These are phyloP conservation scores for Fusarium sp. DNA, from an alignment of 2,329 filamentous ascomycete species.

Conservation along the genomic window DNA sequence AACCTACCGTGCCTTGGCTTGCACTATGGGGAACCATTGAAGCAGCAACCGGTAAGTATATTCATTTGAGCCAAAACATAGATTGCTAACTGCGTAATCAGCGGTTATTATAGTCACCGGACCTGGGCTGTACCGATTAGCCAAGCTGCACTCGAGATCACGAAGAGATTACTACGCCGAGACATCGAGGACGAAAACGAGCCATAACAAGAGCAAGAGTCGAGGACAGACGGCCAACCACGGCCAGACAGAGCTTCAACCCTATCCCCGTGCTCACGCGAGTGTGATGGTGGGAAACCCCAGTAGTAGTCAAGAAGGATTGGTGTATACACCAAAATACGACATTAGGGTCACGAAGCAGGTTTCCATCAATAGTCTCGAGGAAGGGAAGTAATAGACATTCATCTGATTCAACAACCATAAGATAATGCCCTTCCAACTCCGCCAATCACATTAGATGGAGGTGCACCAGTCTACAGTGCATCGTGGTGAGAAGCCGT, in stretches of 20 bases:
- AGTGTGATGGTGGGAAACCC: not conserved
- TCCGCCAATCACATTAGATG: too few species aligned
- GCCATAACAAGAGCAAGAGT: not conserved
- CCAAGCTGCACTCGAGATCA: not conserved
- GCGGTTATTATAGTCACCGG: constrained; percentile 4
- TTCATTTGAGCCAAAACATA: too few species aligned
- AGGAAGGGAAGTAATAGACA: not conserved
- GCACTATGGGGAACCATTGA: constrained; percentile 1
- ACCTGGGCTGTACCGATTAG: not conserved
- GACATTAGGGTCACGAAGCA: constrained; percentile 2
- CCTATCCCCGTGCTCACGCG: not conserved
- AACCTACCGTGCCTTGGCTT: constrained; percentile 1
- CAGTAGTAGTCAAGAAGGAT: constrained; percentile 2
- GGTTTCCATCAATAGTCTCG: not conserved
- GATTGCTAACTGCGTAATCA: not conserved
- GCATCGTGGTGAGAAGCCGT: too few species aligned
- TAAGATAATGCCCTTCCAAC: too few species aligned
- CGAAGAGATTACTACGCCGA: constrained; percentile 4
- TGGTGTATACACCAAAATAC: not conserved
- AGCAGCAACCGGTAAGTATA: not conserved
- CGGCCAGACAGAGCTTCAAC: not conserved
- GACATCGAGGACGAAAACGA: not conserved
- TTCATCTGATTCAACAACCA: too few species aligned
- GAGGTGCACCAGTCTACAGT: too few species aligned
- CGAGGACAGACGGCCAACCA: not conserved